These are phyloP conservation scores for Ceratocystis albifundus DNA, from an alignment of 2,329 filamentous ascomycete species.

Conservation along the genomic window DNA sequence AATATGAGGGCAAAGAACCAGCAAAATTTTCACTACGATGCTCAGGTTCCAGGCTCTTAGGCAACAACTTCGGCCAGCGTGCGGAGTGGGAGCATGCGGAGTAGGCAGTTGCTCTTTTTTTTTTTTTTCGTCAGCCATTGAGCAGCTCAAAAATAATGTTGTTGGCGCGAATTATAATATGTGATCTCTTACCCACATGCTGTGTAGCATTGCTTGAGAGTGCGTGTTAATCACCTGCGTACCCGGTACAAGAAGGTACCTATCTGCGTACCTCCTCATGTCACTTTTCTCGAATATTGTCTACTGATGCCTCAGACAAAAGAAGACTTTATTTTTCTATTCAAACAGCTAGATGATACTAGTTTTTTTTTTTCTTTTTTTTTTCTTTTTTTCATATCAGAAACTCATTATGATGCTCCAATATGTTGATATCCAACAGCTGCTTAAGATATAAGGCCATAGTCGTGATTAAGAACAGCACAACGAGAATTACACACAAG, in stretches of 20 bases:
- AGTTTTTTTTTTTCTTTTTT: too few relatives aligned
- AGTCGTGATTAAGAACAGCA: too few relatives aligned
- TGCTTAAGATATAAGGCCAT: too few relatives aligned
- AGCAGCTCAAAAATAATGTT: neutral
- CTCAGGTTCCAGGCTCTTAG: neutral
- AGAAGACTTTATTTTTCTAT: too few relatives aligned
- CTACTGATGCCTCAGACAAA: neutral
- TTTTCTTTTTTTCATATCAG: too few relatives aligned
- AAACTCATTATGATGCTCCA: too few relatives aligned
- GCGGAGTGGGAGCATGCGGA: neutral
- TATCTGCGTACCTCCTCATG: neutral
- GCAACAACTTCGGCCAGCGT: neutral
- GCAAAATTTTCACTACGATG: too few relatives aligned
- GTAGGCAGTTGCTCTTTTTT: constrained; percentile 1
- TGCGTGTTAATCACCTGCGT: neutral
- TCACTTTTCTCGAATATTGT: neutral
- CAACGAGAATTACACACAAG: too few relatives aligned
- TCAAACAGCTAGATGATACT: too few relatives aligned
- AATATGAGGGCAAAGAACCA: too few relatives aligned
- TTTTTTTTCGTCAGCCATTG: neutral
- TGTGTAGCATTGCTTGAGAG: neutral
- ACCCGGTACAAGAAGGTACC: neutral
- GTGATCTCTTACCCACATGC: neutral
- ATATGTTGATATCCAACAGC: too few relatives aligned
- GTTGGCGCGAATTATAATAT: neutral